Percentiles rank a stretch among this genome's conserved stretches.
phyloP scores from a whole-genome alignment of 192 early-diverging fungal species.

The Coemansia sp. region DNA sequence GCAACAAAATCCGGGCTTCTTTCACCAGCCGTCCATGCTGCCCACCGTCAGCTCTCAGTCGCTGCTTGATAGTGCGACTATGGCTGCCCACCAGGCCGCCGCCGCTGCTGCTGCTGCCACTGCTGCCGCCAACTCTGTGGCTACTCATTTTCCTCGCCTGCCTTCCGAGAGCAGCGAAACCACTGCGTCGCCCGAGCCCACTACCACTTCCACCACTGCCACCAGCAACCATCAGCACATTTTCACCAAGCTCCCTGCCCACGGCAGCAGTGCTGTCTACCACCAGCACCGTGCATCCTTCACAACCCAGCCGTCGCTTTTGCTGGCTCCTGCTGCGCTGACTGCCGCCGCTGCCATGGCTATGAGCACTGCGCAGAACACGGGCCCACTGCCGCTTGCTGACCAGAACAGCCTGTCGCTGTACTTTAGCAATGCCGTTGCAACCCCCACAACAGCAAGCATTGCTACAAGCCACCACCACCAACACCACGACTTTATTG shows the following conservation, averaged over 20 bases:
- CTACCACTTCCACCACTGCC: conserved; percentile 3
- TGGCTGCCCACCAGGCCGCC: conserved; percentile 9
- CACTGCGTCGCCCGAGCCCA: conserved; percentile 43
- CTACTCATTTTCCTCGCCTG: conserved; percentile 31
- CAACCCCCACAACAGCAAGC: background rate
- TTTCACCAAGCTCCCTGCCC: background rate
- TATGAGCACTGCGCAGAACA: background rate
- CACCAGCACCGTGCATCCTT: conserved; percentile 8
- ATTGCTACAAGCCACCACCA: conserved; percentile 4
- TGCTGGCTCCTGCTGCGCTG: background rate
- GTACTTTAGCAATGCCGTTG: conserved; percentile 12
- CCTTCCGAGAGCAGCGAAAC: conserved; percentile 41
- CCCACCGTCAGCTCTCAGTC: background rate
- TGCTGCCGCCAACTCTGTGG: no score
- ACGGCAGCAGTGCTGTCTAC: background rate
- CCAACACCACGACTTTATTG: conserved; percentile 24
- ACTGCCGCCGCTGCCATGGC: conserved; percentile 10
- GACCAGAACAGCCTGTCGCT: conserved; percentile 7
- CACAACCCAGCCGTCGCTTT: conserved; percentile 7
- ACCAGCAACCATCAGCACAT: conserved; percentile 8
- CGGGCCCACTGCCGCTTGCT: background rate
- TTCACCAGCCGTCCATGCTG: conserved; percentile 11
- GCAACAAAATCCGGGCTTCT: background rate
- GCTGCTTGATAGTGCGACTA: conserved; percentile 4
- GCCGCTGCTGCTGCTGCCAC: background rate